Evolutionary conservation across 352 stramenopile genomes (phyloP), one percentile per base, ranked within the genome.

Genomic region (Pythium utonaiense): DNA sequence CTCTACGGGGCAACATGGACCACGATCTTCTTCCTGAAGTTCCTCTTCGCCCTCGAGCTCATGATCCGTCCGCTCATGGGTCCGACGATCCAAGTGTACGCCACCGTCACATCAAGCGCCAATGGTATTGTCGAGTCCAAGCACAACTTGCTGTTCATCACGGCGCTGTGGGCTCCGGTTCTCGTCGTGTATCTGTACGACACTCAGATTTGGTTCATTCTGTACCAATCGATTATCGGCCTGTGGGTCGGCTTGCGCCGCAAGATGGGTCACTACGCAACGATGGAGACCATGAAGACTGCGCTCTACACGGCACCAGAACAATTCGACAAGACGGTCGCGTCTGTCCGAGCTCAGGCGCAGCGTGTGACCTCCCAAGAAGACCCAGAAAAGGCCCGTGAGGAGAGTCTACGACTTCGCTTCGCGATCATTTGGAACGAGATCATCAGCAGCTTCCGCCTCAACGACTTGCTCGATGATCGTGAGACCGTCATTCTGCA

Each of bases 391-490:
- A 25, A 41, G 16, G 42, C 49, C 3, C 34, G 44, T 3, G 56
- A 65, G 19, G 80, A 91, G 48, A 77, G 83, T 36, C 68, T 91
- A 16, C 79, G 73, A 2, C 57, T 94, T 38, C 86, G 84, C 17
- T 93, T 93, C 59, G 83, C 83, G 0, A 89, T 95, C 45, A 85
- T 95, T 27, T 95, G 85, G 85, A 95, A 95, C 65, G 81, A 95
- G 66, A 77, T 92, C 42, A 81, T 95, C 24, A 89, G 85, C 57
- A 93, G 83, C 49, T 95, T 95, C 51, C 83, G 85, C 5, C 41
- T 92, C n/a, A 91, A 89, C 31, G 85, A 95, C 58, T 56, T 95
- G 19, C 61, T 95, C 1, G 85, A 95, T 24, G 83, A 95, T 36
- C 83, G 85, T 33, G 85, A 95, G 60, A 91, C 83, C 0, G 77